phyloP scores from a whole-genome alignment of 2,329 filamentous ascomycete species.

The Colletotrichum liaoningense region DNA sequence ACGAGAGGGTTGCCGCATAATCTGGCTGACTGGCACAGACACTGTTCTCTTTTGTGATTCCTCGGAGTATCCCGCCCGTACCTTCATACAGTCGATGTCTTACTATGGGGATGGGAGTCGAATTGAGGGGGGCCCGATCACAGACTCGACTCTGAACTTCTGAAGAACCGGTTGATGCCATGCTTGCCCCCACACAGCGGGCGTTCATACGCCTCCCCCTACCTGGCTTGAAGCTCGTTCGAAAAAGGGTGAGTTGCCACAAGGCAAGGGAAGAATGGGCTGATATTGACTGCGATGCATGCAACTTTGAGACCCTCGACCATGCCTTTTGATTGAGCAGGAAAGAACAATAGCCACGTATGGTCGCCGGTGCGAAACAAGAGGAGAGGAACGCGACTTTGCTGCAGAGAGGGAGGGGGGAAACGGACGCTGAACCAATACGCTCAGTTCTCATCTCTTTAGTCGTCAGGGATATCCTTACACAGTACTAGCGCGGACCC shows the following conservation, averaged over 20 bases:
- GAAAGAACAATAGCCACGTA: constrained; percentile 16
- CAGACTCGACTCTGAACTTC: constrained; percentile 15
- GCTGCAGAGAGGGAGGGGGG: constrained; percentile 1
- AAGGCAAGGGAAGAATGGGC: constrained; percentile 25
- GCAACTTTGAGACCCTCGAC: constrained; percentile 14
- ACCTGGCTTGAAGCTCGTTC: background rate
- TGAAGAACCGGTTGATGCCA: constrained; percentile 25
- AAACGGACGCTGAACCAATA: background rate
- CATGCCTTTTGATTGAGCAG: constrained; percentile 13
- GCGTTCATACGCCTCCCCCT: background rate
- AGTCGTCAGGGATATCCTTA: background rate
- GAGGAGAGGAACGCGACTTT: background rate
- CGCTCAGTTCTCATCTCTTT: constrained; percentile 15
- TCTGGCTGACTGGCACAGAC: background rate
- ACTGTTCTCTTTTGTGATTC: background rate
- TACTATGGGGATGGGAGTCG: background rate
- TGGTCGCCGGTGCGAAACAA: background rate
- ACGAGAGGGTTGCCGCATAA: constrained; percentile 16
- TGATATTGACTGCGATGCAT: constrained; percentile 23
- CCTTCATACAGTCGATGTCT: background rate
- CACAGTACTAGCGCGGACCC: background rate
- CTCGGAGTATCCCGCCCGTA: background rate
- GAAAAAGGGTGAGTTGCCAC: constrained; percentile 1
- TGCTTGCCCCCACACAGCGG: background rate
- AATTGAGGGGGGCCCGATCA: background rate